These are phyloP conservation scores for Volvariella volvacea DNA, from an alignment of 1,284 basidiomycete species.

Conservation along the genomic window DNA sequence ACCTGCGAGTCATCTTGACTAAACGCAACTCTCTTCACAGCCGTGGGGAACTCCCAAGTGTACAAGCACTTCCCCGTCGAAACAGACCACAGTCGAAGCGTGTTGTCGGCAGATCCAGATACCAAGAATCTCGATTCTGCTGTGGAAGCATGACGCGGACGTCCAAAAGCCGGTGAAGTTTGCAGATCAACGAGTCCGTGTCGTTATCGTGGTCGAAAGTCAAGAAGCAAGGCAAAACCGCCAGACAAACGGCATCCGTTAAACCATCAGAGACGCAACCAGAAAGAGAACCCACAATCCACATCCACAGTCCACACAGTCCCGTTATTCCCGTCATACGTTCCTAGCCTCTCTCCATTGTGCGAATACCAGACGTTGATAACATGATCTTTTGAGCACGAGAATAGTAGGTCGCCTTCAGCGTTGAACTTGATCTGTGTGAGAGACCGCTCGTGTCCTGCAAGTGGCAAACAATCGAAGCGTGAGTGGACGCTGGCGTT, in stretches of 20 bases:
- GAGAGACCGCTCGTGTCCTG: constrained; percentile 95
- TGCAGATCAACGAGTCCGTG: neutral
- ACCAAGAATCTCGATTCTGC: constrained; percentile 83
- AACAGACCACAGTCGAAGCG: constrained; percentile 89
- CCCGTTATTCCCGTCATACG: constrained; percentile 96
- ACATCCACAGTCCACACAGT: constrained; percentile 96
- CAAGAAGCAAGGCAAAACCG: constrained; percentile 2
- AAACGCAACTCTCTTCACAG: constrained; percentile 92
- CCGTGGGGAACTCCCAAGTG: constrained; percentile 97
- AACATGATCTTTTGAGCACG: constrained; percentile 91
- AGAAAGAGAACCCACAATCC: constrained; percentile 66
- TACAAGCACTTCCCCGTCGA: constrained; percentile 86
- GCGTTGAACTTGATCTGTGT: constrained; percentile 97
- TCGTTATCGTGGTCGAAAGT: no score
- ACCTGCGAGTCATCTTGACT: constrained; percentile 83
- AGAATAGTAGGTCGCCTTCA: constrained; percentile 95
- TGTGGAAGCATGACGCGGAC: no score
- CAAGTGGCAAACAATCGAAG: constrained; percentile 5
- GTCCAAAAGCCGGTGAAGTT: neutral
- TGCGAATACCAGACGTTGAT: constrained; percentile 99
- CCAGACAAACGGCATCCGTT: constrained; percentile 8
- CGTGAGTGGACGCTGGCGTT: constrained; percentile 1
- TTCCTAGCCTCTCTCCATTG: constrained; percentile 96
- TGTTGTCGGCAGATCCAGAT: constrained; percentile 88
- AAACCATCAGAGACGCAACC: constrained; percentile 7